These are phyloP conservation scores for Suillus cothurnatus DNA, from an alignment of 768 basidiomycete species.

Conservation along the genomic window DNA sequence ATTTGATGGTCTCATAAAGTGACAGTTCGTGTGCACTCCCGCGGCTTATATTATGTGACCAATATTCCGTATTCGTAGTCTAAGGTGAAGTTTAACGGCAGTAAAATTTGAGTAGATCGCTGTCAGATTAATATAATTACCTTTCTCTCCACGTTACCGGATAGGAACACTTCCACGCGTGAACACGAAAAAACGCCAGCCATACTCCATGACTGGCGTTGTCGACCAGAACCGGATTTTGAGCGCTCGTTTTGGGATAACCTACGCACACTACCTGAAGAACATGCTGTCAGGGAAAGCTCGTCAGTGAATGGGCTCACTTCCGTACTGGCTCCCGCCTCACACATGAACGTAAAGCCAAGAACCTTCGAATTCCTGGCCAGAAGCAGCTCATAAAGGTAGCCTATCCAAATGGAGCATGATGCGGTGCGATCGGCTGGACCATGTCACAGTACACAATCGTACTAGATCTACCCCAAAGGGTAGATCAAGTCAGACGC, in stretches of 20 bases:
- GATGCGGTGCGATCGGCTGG: not conserved
- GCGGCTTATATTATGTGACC: not conserved
- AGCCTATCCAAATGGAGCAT: slow-evolving; percentile 3
- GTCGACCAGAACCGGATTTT: not conserved
- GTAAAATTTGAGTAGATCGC: not conserved
- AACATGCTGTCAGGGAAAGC: not conserved
- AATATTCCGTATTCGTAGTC: not conserved
- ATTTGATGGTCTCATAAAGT: not conserved
- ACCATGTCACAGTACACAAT: not conserved
- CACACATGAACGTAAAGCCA: not conserved
- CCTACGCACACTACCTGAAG: not conserved
- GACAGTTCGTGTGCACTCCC: not conserved
- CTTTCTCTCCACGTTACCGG: not conserved
- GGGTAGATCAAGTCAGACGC: not conserved
- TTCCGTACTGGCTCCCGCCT: not conserved
- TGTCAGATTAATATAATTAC: slow-evolving; percentile 1
- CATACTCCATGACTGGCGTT: not conserved
- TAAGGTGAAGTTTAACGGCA: slow-evolving; percentile 1
- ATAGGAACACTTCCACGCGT: not conserved
- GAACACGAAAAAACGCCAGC: not conserved
- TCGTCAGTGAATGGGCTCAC: not conserved
- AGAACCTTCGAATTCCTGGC: not conserved
- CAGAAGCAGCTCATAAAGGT: not conserved
- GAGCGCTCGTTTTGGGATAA: not conserved
- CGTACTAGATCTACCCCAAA: not conserved